Percentiles rank a stretch among this genome's conserved stretches.
phyloP scores from a whole-genome alignment of 169 alveolate genomes.

The Plasmodium billcollinsi region DNA sequence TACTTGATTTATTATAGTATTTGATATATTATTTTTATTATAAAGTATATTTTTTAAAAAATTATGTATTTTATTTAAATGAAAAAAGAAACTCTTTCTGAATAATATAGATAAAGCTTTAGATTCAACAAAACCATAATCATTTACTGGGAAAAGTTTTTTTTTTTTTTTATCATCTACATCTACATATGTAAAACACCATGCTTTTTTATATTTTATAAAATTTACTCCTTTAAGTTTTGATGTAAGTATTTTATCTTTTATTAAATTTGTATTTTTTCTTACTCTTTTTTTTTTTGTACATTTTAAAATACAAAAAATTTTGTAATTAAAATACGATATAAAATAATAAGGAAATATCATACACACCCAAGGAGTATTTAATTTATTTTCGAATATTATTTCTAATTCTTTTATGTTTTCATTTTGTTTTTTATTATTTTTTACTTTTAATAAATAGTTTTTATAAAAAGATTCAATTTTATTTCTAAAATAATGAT shows the following conservation, averaged over 20 bases:
- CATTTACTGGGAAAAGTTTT: slow-evolving; percentile 77
- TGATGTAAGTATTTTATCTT: slow-evolving; percentile 31
- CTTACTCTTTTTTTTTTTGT: slow-evolving; percentile 16
- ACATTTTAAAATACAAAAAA: slow-evolving; percentile 19
- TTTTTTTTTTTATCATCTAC: slow-evolving; percentile 81
- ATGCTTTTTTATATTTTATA: slow-evolving; percentile 81
- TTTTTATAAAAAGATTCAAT: slow-evolving; percentile 58
- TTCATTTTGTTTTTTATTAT: not conserved
- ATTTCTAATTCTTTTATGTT: slow-evolving; percentile 23
- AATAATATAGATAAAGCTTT: slow-evolving; percentile 78
- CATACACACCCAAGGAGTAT: slow-evolving; percentile 61
- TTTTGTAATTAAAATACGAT: slow-evolving; percentile 31
- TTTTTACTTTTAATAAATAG: slow-evolving; percentile 28
- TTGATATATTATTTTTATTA: slow-evolving; percentile 1
- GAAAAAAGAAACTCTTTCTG: slow-evolving; percentile 48
- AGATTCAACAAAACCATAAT: slow-evolving; percentile 81
- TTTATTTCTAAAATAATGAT: slow-evolving; percentile 41
- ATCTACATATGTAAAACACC: slow-evolving; percentile 80
- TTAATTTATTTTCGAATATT: slow-evolving; percentile 39
- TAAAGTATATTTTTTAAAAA: slow-evolving; percentile 42
- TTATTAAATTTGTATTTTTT: not conserved
- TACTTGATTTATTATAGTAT: not conserved
- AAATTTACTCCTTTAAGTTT: slow-evolving; percentile 75
- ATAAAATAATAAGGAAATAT: slow-evolving; percentile 58
- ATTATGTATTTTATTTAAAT: slow-evolving; percentile 49